Evolutionary conservation across 306 rosid species (phyloP), one percentile per base, ranked within the genome.

Genomic region (Medicago arabica): DNA sequence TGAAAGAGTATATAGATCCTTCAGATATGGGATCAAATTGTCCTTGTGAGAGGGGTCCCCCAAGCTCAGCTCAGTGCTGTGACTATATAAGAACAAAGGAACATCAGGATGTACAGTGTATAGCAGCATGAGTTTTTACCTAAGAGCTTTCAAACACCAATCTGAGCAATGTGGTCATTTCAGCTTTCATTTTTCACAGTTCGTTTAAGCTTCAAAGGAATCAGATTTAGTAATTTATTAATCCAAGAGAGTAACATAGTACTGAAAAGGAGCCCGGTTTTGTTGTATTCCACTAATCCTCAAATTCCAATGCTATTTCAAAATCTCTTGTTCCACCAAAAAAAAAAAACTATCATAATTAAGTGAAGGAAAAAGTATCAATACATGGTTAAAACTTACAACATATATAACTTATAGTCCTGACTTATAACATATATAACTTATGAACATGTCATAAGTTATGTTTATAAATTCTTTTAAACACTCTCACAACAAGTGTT

Each of bases 21-120:
- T 23, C 8, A 64, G 67, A 67, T 25, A 47, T 51, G 34, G 73
- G 49, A 71, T 71, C 73, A 46, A 67, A 73, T 39, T 77, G 57
- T 75, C 18, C 63, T 40, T 47, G 36, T 59, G 69, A 68, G n/a
- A 79, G 69, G 77, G 65, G 60, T 78, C 72, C 73, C 61, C 73
- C 50, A n/a, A 82, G 54, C 64, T 57, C 53, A 51, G 67, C 23
- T 43, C 80, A 64, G 46, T 80, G 85, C 80, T 67, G 49, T 49
- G 69, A 79, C 72, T 54, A 36, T 36, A n/a, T n/a, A n/a, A n/a
- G 72, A 43, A 70, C 74, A 78, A 69, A 72, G 19, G 34, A 54
- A 44, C 67, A 76, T 67, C 53, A 18, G 64, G 25, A 72, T 67
- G 71, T 13, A 44, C 71, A 55, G 63, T 58, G 39, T 18, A 71